Evolutionary conservation across 495 filamentous ascomycete genomes (phyloP).

Genomic region (Podospora conica): DNA sequence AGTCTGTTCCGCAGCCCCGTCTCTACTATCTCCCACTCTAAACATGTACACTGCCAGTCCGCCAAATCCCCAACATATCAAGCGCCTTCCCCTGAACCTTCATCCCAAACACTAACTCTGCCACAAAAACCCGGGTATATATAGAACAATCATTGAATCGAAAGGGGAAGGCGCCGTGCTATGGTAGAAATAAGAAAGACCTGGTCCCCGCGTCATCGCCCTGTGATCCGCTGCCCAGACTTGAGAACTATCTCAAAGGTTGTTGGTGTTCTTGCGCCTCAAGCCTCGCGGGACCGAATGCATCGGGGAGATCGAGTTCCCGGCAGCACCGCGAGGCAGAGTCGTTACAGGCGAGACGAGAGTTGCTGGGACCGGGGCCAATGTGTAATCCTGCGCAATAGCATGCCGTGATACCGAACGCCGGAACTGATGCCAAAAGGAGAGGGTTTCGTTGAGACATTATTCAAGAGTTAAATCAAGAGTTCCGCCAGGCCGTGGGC

Average conservation of each 20-base stretch:
- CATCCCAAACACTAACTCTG: conserved; percentile 25
- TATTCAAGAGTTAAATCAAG: conserved; percentile 25
- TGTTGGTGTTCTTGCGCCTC: too few relatives aligned
- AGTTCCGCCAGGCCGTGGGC: conserved; percentile 21
- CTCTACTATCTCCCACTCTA: neutral
- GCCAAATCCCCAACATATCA: conserved; percentile 23
- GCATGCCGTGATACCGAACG: conserved; percentile 29
- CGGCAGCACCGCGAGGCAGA: neutral
- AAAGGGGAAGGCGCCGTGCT: conserved; percentile 25
- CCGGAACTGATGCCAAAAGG: conserved; percentile 35
- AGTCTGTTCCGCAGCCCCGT: neutral
- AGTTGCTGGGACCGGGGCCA: conserved; percentile 6
- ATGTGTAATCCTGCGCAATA: conserved; percentile 10
- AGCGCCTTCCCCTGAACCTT: conserved; percentile 25
- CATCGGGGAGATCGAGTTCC: too few relatives aligned
- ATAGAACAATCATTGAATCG: conserved; percentile 35
- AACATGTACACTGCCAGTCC: neutral
- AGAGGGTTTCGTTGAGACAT: conserved; percentile 28
- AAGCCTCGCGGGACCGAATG: too few relatives aligned
- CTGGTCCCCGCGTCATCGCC: neutral
- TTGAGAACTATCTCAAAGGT: neutral
- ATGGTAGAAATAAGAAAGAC: neutral
- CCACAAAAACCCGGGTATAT: conserved; percentile 34
- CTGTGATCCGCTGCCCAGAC: neutral
- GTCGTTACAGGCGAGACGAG: neutral